These are phyloP conservation scores for Ceratocystis colombiana DNA, from an alignment of 2,329 filamentous ascomycete species.

Conservation along the genomic window DNA sequence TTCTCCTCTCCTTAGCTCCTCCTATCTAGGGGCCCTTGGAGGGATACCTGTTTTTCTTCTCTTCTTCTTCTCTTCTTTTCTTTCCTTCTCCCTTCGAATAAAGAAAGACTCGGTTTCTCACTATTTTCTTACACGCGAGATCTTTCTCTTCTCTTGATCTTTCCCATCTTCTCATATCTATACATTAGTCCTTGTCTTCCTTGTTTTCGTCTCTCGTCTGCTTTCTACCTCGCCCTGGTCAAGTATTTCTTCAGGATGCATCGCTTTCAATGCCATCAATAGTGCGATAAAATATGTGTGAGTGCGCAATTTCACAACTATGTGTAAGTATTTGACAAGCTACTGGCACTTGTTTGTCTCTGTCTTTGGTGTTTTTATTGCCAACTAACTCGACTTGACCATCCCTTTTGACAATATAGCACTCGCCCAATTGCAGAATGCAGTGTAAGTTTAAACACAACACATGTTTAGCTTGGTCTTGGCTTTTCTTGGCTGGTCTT, in stretches of 20 bases:
- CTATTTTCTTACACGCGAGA: too few relatives aligned
- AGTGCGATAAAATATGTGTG: conserved; percentile 24
- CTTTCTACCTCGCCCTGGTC: background rate
- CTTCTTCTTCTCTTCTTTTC: background rate
- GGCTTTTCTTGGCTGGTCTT: conserved; percentile 9
- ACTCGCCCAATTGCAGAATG: conserved; percentile 43
- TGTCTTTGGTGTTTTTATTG: background rate
- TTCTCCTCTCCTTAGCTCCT: conserved; percentile 14
- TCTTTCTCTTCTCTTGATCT: background rate
- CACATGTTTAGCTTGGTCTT: conserved; percentile 3
- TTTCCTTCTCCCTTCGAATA: background rate
- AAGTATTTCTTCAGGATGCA: conserved; percentile 15
- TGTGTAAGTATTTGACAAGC: background rate
- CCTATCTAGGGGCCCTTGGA: background rate
- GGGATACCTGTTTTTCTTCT: background rate
- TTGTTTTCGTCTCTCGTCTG: conserved; percentile 21
- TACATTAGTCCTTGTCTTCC: conserved; percentile 15
- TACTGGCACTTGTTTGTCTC: conserved; percentile 12
- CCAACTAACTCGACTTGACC: background rate
- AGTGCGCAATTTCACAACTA: conserved; percentile 8
- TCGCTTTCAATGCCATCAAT: conserved; percentile 18
- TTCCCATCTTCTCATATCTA: background rate
- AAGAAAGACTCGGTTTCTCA: too few relatives aligned
- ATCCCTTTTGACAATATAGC: conserved; percentile 31
- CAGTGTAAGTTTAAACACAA: conserved; percentile 36